phyloP scores from a whole-genome alignment of 2,329 filamentous ascomycete genomes.

The Aureobasidium melanogenum region DNA sequence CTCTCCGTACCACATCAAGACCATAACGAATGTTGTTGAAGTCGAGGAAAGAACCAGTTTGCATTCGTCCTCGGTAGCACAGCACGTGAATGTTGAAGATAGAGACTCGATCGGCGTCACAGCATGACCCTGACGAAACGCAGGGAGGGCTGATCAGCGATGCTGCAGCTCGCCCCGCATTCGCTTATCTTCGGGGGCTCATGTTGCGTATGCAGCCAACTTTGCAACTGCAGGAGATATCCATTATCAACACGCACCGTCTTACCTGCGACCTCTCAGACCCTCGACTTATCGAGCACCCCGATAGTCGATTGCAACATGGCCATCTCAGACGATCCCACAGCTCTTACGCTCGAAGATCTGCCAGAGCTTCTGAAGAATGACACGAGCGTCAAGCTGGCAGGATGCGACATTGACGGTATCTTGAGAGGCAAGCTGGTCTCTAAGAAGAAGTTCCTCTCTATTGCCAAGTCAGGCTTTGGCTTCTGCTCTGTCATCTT shows the following conservation, averaged over 20 bases:
- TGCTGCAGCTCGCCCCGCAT: background rate
- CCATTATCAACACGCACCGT: background rate
- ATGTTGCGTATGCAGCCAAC: background rate
- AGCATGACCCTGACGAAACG: background rate
- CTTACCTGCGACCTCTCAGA: background rate
- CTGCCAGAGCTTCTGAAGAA: constrained; percentile 58
- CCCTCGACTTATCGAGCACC: no score
- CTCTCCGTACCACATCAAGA: background rate
- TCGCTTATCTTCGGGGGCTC: constrained; percentile 1
- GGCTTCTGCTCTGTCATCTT: constrained; percentile 93
- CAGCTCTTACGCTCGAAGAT: constrained; percentile 50
- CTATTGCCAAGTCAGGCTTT: constrained; percentile 70
- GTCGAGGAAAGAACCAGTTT: background rate
- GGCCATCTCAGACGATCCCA: constrained; percentile 26
- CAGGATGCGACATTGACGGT: constrained; percentile 79
- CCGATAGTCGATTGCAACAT: constrained; percentile 16
- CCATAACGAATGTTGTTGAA: background rate
- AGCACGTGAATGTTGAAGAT: background rate
- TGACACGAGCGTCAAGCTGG: constrained; percentile 77
- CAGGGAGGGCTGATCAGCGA: background rate
- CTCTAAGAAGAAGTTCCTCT: constrained; percentile 87
- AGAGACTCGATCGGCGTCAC: background rate
- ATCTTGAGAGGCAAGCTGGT: constrained; percentile 82
- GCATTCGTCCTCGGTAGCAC: background rate
- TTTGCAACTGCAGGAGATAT: background rate